phyloP scores from a whole-genome alignment of 441 rosid genomes.

The Pelargonium cotyledonis region DNA sequence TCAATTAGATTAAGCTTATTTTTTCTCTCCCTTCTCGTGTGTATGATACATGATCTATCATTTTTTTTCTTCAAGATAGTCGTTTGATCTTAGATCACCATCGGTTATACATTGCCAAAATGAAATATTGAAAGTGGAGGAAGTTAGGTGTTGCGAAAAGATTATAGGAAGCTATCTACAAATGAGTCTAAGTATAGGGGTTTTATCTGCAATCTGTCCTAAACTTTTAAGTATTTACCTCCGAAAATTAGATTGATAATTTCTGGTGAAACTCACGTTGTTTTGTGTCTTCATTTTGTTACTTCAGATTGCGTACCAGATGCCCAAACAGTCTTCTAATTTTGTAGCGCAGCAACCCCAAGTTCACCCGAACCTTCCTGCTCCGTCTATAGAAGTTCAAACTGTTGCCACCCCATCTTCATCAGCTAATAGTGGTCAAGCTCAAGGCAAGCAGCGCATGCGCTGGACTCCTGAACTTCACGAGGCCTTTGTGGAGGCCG shows the following conservation, averaged over 20 bases:
- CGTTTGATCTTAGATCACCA: too few relatives aligned
- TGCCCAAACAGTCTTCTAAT: conserved; percentile 28
- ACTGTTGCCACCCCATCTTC: conserved; percentile 45
- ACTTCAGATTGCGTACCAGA: conserved; percentile 44
- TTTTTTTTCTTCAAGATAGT: too few relatives aligned
- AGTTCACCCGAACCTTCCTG: conserved; percentile 42
- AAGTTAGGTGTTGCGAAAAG: too few relatives aligned
- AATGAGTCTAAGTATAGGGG: too few relatives aligned
- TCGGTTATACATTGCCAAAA: too few relatives aligned
- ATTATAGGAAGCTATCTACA: too few relatives aligned
- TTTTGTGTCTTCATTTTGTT: conserved; percentile 25
- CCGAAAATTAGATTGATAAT: not conserved
- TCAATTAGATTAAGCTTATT: too few relatives aligned
- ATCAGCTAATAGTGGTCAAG: conserved; percentile 37
- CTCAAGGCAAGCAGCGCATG: conserved; percentile 75
- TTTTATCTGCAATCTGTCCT: too few relatives aligned
- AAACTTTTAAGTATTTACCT: not conserved
- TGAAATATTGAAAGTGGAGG: too few relatives aligned
- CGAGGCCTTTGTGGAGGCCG: conserved; percentile 90
- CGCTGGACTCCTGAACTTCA: conserved; percentile 97
- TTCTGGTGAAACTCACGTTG: conserved; percentile 13
- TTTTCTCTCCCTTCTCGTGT: too few relatives aligned
- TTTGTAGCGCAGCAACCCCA: conserved; percentile 29
- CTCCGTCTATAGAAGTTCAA: conserved; percentile 42
- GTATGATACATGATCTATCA: too few relatives aligned